Evolutionary conservation across 148 eudicot species (phyloP).

Genomic region (Mesembryanthemum crystallinum): DNA sequence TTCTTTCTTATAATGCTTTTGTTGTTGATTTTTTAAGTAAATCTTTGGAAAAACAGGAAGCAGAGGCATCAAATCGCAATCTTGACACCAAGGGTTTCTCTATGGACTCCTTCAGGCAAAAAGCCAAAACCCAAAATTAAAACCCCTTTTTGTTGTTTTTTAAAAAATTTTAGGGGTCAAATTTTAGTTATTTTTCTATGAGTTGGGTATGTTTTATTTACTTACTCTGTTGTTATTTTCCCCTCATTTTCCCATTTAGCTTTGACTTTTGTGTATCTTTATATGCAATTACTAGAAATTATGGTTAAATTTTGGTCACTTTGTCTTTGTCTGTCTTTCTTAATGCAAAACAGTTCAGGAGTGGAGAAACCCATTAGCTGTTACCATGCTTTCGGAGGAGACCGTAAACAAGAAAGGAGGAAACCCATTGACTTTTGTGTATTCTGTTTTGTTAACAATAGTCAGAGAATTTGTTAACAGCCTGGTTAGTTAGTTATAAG

Average conservation of each 20-base stretch:
- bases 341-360: conserved; percentile 38
- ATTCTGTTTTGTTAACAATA: too few relatives aligned
- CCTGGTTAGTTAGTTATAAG: too few relatives aligned
- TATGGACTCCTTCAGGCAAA: conserved; percentile 38
- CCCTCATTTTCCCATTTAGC: too few relatives aligned
- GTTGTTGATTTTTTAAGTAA: too few relatives aligned
- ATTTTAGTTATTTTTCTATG: not conserved
- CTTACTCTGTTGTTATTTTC: too few relatives aligned
- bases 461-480: too few relatives aligned
- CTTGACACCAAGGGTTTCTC: conserved; percentile 45
- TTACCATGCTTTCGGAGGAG: conserved; percentile 70
- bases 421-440: too few relatives aligned
- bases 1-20: not conserved
- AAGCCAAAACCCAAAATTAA: too few relatives aligned
- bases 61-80: conserved; percentile 34
- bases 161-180: not conserved
- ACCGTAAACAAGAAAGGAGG: too few relatives aligned
- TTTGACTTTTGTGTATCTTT: too few relatives aligned
- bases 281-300: not conserved
- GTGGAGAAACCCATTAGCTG: conserved; percentile 68
- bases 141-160: not conserved
- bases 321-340: not conserved
- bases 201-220: too few relatives aligned
- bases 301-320: not conserved
- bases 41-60: conserved; percentile 40